Base-by-base conservation (phyloP, 495 filamentous ascomycete genomes). In the Aspergillus biplanus region DNA sequence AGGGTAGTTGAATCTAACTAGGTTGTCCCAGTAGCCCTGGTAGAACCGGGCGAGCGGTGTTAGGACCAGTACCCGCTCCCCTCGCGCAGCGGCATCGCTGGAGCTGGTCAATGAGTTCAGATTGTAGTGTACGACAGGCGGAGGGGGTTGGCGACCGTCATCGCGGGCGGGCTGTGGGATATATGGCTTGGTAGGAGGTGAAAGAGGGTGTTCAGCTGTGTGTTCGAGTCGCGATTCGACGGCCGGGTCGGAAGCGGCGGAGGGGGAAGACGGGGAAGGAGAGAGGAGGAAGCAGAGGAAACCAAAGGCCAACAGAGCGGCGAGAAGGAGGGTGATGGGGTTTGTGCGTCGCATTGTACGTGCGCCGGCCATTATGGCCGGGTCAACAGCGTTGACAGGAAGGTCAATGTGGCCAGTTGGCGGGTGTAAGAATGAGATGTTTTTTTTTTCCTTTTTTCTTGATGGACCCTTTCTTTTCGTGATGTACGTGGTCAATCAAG, bases 41-140 rank as follows among this genome's bases (percentile, higher is more conserved):
- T 97, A 98, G 79, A 98, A 99, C 68, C 89, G 85, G 48, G 92
- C 90, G 71, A 98, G 87, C 4, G 95, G 95, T 0, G 95, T 98
- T 62, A 98, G 86, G 72, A 99, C 89, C 49, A 98, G 87, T 62
- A 99, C 83, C 8, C 86, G 92, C 78, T 99, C 95, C 65, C 87
- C 79, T 71, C 96, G 94, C 44, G 73, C 83, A 57, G 90, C 79
- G 3, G 95, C 88, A 65, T 90, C 82, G 52, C 79, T 71, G 33
- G 93, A 89, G 61, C 89, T 91, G 44, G 94, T 97, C 63, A 98
- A 83, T 73, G 90, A 91, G 80, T 97, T 98, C 69, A 99, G 86
- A 69, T 96, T 85, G 81, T 97, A 99, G 75, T 92, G 95, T 13
- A 91, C 86, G 31, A 99, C 92, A n/a, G 94, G 94, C 18, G 94